Percentiles rank a stretch among this genome's conserved stretches.
Conservation (phyloP, 148 eudicot species). For the Nepenthes gracilis region DNA sequence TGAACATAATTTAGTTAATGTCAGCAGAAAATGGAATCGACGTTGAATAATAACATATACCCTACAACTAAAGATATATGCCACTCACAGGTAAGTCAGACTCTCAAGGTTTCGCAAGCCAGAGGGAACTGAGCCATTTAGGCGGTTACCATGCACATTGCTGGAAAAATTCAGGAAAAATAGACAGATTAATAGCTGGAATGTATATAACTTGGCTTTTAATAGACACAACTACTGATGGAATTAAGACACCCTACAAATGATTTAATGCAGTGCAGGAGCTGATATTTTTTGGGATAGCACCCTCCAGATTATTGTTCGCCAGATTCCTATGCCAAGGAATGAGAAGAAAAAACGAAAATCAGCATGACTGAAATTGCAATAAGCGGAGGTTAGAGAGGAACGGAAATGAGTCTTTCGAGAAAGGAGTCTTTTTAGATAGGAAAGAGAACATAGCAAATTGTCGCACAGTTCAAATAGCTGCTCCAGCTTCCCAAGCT, state of each 20-base stretch:
- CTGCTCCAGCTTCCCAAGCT: slow-evolving; percentile 63
- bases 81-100: slow-evolving; percentile 56
- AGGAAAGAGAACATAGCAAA: neutral
- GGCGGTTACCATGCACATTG: slow-evolving; percentile 51
- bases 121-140: slow-evolving; percentile 54
- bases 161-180: slow-evolving; percentile 11
- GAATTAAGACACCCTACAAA: slow-evolving; percentile 25
- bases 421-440: neutral
- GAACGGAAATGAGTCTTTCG: neutral
- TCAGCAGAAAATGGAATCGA: neutral
- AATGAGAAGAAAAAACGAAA: neutral
- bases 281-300: slow-evolving; percentile 57
- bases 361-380: neutral
- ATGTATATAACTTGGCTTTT: neutral
- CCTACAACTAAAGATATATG: neutral
- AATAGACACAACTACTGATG: neutral
- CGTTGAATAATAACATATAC: neutral
- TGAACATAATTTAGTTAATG: slow-evolving; percentile 2
- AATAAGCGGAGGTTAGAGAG: neutral
- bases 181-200: neutral
- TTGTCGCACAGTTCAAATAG: slow-evolving; percentile 55
- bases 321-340: slow-evolving; percentile 38
- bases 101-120: slow-evolving; percentile 51
- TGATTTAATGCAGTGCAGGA: slow-evolving; percentile 60
- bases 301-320: slow-evolving; percentile 56